phyloP scores from a whole-genome alignment of 2,329 filamentous ascomycete species.

The Clonostachys byssicola region DNA sequence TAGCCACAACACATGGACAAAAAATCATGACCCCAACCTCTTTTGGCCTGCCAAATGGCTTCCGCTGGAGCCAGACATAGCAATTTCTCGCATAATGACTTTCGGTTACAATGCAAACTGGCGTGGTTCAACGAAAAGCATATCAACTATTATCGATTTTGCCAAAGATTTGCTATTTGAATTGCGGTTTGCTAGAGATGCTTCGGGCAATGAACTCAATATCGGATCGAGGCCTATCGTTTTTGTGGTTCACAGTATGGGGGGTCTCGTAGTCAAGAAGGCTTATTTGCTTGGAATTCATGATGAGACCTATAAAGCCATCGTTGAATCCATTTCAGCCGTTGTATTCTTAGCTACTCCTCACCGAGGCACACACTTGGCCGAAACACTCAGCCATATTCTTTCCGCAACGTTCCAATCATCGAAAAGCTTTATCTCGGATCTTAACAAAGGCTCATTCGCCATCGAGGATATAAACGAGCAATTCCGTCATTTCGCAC shows the following conservation, averaged over 20 bases:
- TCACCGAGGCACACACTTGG: not conserved
- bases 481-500: not conserved
- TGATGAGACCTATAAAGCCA: not conserved
- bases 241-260: conserved; percentile 3
- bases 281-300: not conserved
- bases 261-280: conserved; percentile 1
- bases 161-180: not conserved
- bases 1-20: not conserved
- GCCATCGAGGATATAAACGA: not conserved
- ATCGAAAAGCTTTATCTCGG: not conserved
- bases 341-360: not conserved
- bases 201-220: not conserved
- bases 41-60: conserved; percentile 2
- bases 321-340: not conserved
- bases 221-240: not conserved
- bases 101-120: conserved; percentile 2
- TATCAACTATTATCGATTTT: not conserved
- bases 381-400: not conserved
- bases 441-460: not conserved
- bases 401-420: not conserved
- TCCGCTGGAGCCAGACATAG: not conserved
- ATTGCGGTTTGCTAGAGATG: not conserved
- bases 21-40: not conserved
- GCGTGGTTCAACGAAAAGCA: not conserved
- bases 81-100: not conserved